Conservation (phyloP, 495 filamentous ascomycete species). For the Copromyces sp. region DNA sequence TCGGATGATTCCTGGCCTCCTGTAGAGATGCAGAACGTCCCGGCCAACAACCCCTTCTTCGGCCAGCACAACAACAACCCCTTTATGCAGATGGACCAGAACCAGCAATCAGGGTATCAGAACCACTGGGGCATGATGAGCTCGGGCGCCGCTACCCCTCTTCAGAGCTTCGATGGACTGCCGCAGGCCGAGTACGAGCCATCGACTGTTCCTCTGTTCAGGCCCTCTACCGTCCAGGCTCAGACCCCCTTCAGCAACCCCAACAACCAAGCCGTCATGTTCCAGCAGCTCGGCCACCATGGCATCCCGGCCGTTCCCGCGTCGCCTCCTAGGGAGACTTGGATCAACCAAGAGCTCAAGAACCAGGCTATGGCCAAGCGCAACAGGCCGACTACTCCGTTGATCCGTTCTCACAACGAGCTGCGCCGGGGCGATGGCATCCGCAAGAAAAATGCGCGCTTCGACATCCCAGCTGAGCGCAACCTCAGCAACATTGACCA, state of each 20-base stretch:
- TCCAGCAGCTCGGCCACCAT: slow-evolving; percentile 36
- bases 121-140: slow-evolving; percentile 53
- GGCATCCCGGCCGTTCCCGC: slow-evolving; percentile 33
- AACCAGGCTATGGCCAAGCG: slow-evolving; percentile 57
- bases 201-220: slow-evolving; percentile 40
- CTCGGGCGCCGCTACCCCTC: slow-evolving; percentile 38
- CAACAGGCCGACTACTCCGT: slow-evolving; percentile 57
- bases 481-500: slow-evolving; percentile 93
- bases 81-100: slow-evolving; percentile 49
- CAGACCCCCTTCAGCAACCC: slow-evolving; percentile 45
- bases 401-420: slow-evolving; percentile 70
- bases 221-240: slow-evolving; percentile 33
- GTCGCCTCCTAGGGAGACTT: slow-evolving; percentile 46
- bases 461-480: slow-evolving; percentile 91
- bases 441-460: slow-evolving; percentile 98
- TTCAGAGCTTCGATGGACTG: slow-evolving; percentile 54
- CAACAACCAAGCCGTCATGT: slow-evolving; percentile 37
- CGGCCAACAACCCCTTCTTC: slow-evolving; percentile 53
- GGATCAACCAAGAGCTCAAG: slow-evolving; percentile 44
- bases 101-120: slow-evolving; percentile 36
- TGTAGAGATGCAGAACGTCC: slow-evolving; percentile 45
- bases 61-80: slow-evolving; percentile 45
- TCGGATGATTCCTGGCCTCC: slow-evolving; percentile 57
- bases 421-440: slow-evolving; percentile 80
- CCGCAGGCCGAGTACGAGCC: slow-evolving; percentile 46